Percentiles rank a stretch among this genome's conserved stretches.
Conservation (phyloP, 805 yeast species). For the Pichia eremophila region DNA sequence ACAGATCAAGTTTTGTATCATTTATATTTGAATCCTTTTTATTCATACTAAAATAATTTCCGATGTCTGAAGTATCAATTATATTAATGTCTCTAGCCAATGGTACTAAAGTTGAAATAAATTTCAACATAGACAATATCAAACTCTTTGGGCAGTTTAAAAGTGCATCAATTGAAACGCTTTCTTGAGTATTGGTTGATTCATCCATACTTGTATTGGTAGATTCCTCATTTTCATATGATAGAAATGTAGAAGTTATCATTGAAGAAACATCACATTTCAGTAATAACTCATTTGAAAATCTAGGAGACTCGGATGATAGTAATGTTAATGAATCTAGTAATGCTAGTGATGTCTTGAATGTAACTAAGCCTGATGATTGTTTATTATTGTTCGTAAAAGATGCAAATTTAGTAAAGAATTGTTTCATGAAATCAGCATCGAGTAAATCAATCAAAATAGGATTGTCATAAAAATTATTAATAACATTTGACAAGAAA, state of each 20-base stretch:
- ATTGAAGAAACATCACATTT: slow-evolving; percentile 41
- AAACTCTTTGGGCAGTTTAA: slow-evolving; percentile 69
- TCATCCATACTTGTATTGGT: not conserved
- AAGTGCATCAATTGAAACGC: slow-evolving; percentile 53
- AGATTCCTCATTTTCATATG: slow-evolving; percentile 32
- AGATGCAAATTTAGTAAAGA: slow-evolving; percentile 20
- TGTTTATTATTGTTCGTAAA: slow-evolving; percentile 22
- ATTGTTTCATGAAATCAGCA: slow-evolving; percentile 26
- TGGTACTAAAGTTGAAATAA: slow-evolving; percentile 55
- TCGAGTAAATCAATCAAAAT: slow-evolving; percentile 36
- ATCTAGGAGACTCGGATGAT: slow-evolving; percentile 34
- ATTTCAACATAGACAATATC: slow-evolving; percentile 41
- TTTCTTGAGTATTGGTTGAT: not conserved
- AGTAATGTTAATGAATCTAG: slow-evolving; percentile 37
- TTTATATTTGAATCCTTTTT: slow-evolving; percentile 16
- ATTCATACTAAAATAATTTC: slow-evolving; percentile 16
- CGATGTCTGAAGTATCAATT: slow-evolving; percentile 17
- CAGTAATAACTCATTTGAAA: slow-evolving; percentile 36
- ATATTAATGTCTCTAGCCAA: slow-evolving; percentile 13
- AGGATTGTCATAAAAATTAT: slow-evolving; percentile 37
- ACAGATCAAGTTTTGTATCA: slow-evolving; percentile 25
- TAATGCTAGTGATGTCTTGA: slow-evolving; percentile 32
- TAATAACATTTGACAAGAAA: slow-evolving; percentile 49
- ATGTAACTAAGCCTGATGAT: slow-evolving; percentile 21
- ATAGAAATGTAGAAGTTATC: slow-evolving; percentile 33